Evolutionary conservation across 2,329 filamentous ascomycete genomes (phyloP), one percentile per base, ranked within the genome.

Genomic region (Epicoccum sorghinum): DNA sequence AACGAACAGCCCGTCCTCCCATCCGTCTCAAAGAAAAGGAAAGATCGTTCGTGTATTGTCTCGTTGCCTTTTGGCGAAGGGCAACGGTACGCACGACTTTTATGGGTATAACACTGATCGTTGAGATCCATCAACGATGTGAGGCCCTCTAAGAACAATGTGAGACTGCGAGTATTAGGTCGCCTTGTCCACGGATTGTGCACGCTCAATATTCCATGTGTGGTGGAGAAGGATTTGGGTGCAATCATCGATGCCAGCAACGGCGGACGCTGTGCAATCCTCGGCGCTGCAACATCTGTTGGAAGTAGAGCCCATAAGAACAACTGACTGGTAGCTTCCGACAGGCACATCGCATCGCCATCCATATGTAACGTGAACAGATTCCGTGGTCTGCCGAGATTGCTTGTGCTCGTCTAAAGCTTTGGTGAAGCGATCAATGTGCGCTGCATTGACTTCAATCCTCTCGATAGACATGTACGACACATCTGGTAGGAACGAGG

Each of bases 391-490:
- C 40, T 54, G 52, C n/a, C 66, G 53, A 44, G 44, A 42, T 42
- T 59, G 59, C 41, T 33, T 40, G 46, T 69, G 52, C 38, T 54
- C 59, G 6, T 46, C 32, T 9, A 58, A 38, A 36, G 44, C 58
- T 43, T 57, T 52, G 10, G 52, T 40, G 44, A 62, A 66, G 42
- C 46, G 53, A 14, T 60, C 62, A 22, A 60, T 40, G 27, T 37
- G 40, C 22, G 55, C 55, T 32, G 45, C 46, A 14, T 58, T 44
- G 12, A 68, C 45, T n/a, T 46, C 47, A 4, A 65, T 30, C 52
- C 57, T 65, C 38, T 67, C 61, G 22, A 72, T 59, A 35, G 57
- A 57, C 49, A 70, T 54, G 35, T 69, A 55, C 18, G 67, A 68
- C 32, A 65, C 64, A 24, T 67, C 64, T 29, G 68, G 46, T 18